Conservation (phyloP, 1,284 basidiomycete genomes). For the Pulveroboletus sp. region DNA sequence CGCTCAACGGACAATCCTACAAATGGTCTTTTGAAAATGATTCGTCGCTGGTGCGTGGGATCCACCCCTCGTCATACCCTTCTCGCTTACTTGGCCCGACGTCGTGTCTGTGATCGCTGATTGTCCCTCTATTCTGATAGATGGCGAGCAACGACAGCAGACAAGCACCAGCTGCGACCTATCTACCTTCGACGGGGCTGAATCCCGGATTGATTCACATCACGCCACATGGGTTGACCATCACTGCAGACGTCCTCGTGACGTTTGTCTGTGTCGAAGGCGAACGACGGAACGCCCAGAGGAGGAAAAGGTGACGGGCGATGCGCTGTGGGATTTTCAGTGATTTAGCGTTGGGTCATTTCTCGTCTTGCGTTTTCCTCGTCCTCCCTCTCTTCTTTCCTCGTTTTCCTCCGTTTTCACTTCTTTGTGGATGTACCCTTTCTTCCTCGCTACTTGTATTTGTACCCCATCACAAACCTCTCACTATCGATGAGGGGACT, state of each 20-base stretch:
- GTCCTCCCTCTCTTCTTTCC: background rate
- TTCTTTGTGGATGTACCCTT: background rate
- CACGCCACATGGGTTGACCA: constrained; percentile 38
- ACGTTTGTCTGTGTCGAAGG: constrained; percentile 39
- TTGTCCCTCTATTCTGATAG: constrained; percentile 8
- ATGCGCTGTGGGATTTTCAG: too few species aligned
- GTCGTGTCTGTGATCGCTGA: background rate
- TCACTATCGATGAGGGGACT: too few species aligned
- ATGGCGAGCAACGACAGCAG: constrained; percentile 37
- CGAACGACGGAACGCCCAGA: constrained; percentile 35
- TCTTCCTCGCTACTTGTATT: background rate
- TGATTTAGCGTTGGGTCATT: too few species aligned
- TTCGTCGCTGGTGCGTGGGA: constrained; percentile 32
- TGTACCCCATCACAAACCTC: background rate
- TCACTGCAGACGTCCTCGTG: constrained; percentile 34
- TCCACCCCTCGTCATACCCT: background rate
- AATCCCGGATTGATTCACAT: constrained; percentile 37
- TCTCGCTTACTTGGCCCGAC: background rate
- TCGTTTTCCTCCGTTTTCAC: background rate
- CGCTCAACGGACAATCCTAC: constrained; percentile 38
- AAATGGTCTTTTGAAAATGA: constrained; percentile 39
- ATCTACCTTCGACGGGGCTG: constrained; percentile 22
- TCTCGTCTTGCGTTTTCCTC: background rate
- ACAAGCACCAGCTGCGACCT: constrained; percentile 37
- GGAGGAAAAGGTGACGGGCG: constrained; percentile 12